Percentiles rank a stretch among this genome's conserved stretches.
These are phyloP conservation scores for Penicillium corylophilum DNA, from an alignment of 2,329 filamentous ascomycete species.

Conservation along the genomic window DNA sequence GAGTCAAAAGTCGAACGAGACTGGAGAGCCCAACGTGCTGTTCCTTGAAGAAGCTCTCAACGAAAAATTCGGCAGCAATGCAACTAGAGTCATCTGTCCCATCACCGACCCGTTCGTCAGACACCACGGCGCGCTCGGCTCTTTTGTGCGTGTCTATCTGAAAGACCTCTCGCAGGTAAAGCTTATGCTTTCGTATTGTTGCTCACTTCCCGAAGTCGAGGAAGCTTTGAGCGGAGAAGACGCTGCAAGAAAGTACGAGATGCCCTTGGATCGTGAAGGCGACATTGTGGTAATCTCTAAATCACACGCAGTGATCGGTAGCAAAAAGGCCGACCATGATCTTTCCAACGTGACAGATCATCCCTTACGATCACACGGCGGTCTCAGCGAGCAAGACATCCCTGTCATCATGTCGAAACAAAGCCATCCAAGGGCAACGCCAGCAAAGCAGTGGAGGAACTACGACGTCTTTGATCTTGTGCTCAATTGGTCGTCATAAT, in stretches of 20 bases:
- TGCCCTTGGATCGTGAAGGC: constrained; percentile 43
- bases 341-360: constrained; percentile 13
- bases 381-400: constrained; percentile 41
- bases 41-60: constrained; percentile 43
- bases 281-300: constrained; percentile 43
- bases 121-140: constrained; percentile 46
- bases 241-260: constrained; percentile 37
- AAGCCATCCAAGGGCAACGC: background rate
- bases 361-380: constrained; percentile 43
- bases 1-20: constrained; percentile 39
- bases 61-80: constrained; percentile 28
- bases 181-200: constrained; percentile 31
- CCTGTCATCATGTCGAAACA: constrained; percentile 38
- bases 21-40: constrained; percentile 40
- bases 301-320: constrained; percentile 41
- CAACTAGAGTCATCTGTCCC: constrained; percentile 44
- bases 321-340: constrained; percentile 15
- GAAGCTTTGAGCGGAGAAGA: constrained; percentile 30
- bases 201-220: constrained; percentile 34
- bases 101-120: constrained; percentile 47
- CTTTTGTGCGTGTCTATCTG: constrained; percentile 45
- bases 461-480: constrained; percentile 42
- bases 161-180: constrained; percentile 21
- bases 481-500: constrained; percentile 27
- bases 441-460: constrained; percentile 34